Base-by-base conservation (phyloP, 2,329 filamentous ascomycete genomes). In the Fusarium guadeloupense region DNA sequence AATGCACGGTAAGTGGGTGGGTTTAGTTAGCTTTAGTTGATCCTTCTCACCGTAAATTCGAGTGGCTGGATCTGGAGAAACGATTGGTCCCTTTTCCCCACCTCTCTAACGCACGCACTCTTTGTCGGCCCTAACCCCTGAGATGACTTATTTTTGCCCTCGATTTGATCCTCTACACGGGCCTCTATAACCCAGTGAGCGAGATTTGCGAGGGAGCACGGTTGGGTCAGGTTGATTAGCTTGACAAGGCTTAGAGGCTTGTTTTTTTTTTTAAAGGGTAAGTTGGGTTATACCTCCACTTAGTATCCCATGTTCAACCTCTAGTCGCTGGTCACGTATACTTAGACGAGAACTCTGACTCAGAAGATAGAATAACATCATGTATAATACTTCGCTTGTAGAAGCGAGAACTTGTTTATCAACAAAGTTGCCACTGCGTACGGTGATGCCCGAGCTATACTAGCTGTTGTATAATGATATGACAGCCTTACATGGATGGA, bases 171-270 rank as follows among this genome's bases (percentile, higher is more conserved):
- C 44, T 50, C 44, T 44, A 50, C 50, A 40, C 28, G 21, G 19
- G 19, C 19, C 20, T 16, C 16, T 20, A 35, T 14, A 17, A 30
- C n/a, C n/a, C n/a, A n/a, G n/a, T n/a, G 31, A 33, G 21, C 16
- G 20, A 40, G 55, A 59, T 59, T 54, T 59, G 46, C 55, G 55
- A 59, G 6, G 26, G 53, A 54, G 55, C 46, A 59, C 54, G 54
- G 55, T 54, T 59, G 47, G 59, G 34, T 53, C 34, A 13, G 20
- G 45, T 35, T 59, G 55, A 59, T 40, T 25, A 20, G 30, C n/a
- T 33, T 20, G n/a, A 35, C 17, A 20, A 14, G 28, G 13, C 14
- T 6, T 12, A 19, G 17, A 35, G 34, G 12, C 28, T 31, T 31
- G 34, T 35, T 19, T 35, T 6, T 35, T 19, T 17, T 16, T 16